Evolutionary conservation across 2,329 filamentous ascomycete species (phyloP), one percentile per base, ranked within the genome.

Genomic region (Colletotrichum tropicale): DNA sequence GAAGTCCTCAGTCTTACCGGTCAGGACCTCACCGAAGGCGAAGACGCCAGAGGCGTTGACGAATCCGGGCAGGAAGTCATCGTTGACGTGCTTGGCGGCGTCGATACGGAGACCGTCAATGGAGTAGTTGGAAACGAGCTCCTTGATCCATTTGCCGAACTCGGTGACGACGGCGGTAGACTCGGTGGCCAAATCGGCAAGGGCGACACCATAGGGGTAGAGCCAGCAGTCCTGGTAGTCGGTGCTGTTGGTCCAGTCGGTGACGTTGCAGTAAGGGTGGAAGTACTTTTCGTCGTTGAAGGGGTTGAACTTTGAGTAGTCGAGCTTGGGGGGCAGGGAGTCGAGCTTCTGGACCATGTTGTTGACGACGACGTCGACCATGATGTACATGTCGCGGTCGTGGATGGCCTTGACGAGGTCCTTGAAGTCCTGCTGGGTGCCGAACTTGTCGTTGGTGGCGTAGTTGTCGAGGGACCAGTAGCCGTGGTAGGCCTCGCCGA

Each of bases 101-200:
- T 93, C 91, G 78, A 93, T 89, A 62, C 91, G 89, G 9, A 92
- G 84, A 7, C 91, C 90, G 80, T 91, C 91, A 84, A 93, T 91
- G 21, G 85, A 86, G 80, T 93, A 94, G 77, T 92, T 90, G 6
- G 86, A 81, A 3, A 94, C 89, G 1, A 94, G 85, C 62, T 85
- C 84, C 26, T 81, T 82, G 78, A 94, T 86, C 93, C 93, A 94
- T 26, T 85, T 82, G 71, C 90, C 84, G 81, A 90, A 91, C 5
- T 89, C 83, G 15, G 81, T 80, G 30, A 87, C 85, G 15, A 94
- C 89, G 2, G 83, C 81, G 0, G 83, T 66, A 30, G 86, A 84
- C 43, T 89, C 87, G 1, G 93, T 94, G 71, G 90, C 84, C 26
- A 94, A 81, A 77, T 94, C 93, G 0, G 92, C 91, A 2, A 94